Percentiles rank a stretch among this genome's conserved stretches.
Conservation (phyloP, 352 stramenopile species). For the Phytophthora lateralis region DNA sequence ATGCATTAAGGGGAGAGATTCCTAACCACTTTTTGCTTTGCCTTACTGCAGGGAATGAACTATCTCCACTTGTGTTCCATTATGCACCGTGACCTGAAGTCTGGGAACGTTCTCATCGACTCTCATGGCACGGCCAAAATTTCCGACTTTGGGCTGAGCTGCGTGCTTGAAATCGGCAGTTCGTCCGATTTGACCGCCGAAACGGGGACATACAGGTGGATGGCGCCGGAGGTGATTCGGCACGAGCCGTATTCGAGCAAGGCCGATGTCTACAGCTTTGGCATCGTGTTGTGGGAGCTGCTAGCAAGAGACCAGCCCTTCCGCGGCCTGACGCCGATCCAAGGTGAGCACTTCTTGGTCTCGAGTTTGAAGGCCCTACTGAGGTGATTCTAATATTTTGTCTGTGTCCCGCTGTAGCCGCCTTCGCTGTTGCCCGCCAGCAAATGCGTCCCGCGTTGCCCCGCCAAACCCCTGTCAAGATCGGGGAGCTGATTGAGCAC, state of each 20-base stretch:
- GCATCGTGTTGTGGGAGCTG: slow-evolving; percentile 88
- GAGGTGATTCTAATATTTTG: slow-evolving; percentile 1
- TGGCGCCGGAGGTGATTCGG: slow-evolving; percentile 95
- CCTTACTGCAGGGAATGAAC: slow-evolving; percentile 85
- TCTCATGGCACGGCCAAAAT: slow-evolving; percentile 86
- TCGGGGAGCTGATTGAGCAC: slow-evolving; percentile 81
- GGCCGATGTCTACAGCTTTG: slow-evolving; percentile 96
- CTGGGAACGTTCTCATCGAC: slow-evolving; percentile 93
- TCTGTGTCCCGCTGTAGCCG: slow-evolving; percentile 43
- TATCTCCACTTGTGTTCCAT: slow-evolving; percentile 95
- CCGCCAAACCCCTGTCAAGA: slow-evolving; percentile 81
- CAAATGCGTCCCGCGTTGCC: slow-evolving; percentile 86
- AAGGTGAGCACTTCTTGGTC: slow-evolving; percentile 50
- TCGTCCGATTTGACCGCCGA: slow-evolving; percentile 85
- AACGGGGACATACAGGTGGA: slow-evolving; percentile 93
- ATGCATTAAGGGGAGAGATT: neutral
- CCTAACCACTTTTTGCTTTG: slow-evolving; percentile 2
- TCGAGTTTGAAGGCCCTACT: neutral
- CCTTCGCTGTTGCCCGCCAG: slow-evolving; percentile 85
- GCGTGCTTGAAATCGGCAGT: slow-evolving; percentile 78
- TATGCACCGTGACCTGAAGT: slow-evolving; percentile 96
- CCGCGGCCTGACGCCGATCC: slow-evolving; percentile 81
- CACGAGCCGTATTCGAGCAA: slow-evolving; percentile 94
- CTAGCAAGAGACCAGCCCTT: slow-evolving; percentile 87
- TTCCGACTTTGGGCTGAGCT: slow-evolving; percentile 89